phyloP scores from a whole-genome alignment of 1,284 basidiomycete species.

The Papiliotrema laurentii region DNA sequence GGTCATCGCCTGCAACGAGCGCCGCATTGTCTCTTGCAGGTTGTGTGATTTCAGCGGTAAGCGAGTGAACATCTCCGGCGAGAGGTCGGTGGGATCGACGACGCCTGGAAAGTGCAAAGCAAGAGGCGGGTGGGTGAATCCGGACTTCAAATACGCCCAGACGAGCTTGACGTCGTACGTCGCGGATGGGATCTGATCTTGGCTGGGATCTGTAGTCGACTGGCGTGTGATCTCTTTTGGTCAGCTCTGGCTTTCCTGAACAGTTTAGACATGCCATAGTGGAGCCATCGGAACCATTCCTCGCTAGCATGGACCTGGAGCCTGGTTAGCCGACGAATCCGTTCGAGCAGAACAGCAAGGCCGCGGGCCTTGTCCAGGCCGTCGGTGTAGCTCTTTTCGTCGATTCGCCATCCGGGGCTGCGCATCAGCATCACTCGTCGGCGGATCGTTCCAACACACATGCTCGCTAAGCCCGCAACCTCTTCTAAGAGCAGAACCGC shows the following conservation, averaged over 20 bases:
- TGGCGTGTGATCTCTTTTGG: constrained; percentile 19
- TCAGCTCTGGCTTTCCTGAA: not conserved
- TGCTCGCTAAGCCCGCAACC: constrained; percentile 27
- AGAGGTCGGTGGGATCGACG: not conserved
- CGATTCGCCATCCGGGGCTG: not conserved
- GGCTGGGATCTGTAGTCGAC: constrained; percentile 17
- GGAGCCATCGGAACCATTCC: constrained; percentile 44
- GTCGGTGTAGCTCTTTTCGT: not conserved
- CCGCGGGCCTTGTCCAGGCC: not conserved
- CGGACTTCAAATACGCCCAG: constrained; percentile 40
- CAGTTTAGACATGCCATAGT: constrained; percentile 31
- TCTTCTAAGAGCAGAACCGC: constrained; percentile 39
- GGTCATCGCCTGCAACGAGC: not conserved
- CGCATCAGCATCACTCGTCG: not conserved
- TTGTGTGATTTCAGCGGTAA: not conserved
- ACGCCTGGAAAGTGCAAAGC: constrained; percentile 26
- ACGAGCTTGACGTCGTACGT: constrained; percentile 38
- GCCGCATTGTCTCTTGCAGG: not conserved
- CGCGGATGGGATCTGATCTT: constrained; percentile 18
- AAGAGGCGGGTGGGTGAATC: constrained; percentile 29
- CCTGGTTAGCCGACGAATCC: constrained; percentile 31
- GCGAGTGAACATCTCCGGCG: not conserved
- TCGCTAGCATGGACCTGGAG: constrained; percentile 25
- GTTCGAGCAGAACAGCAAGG: constrained; percentile 24
- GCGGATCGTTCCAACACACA: constrained; percentile 15